Evolutionary conservation across 2,329 filamentous ascomycete genomes (phyloP), one percentile per base, ranked within the genome.

Genomic region (Fusarium sarcochroum): DNA sequence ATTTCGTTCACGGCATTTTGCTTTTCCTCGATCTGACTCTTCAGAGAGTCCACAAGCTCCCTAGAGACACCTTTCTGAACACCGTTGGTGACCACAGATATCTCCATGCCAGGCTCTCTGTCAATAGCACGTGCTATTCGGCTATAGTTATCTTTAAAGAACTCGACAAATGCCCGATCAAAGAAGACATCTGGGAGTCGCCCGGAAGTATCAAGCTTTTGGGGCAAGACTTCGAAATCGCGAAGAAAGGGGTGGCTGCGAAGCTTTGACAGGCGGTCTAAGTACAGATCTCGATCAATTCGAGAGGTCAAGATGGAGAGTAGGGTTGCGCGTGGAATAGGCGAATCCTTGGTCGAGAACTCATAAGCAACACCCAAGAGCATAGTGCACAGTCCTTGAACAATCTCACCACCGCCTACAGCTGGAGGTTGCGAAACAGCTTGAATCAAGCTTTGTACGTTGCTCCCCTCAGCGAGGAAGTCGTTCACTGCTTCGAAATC

Each of bases 291-390:
- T 70, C 94, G 90, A 38, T 94, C 93, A 73, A 98, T 86, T 59
- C 91, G 89, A 44, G 91, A 89, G 27, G 88, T 85, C 35, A 99
- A 83, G 27, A 98, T 87, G 23, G 91, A 89, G 74, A 97, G 92
- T 44, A 99, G 82, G 11, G 91, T 94, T 23, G 89, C 85, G 63
- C 96, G 87, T 7, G 95, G 88, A 51, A 99, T 91, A 0, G 96
- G 93, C 0, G 95, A 98, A 79, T 99, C 96, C 76, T 97, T 97
- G 1, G 95, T 98, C 11, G 95, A 98, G 75, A 98, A 99, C 75
- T 99, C 96, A 77, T 98, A 99, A 6, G 96, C 86, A 20, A 97
- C 90, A 11, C 95, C 96, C 2, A 98, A 85, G 1, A 99, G 82
- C 76, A 94, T 89, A 17, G 94, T 91, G 76, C 92, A 93, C 14